Evolutionary conservation across 331 rosid species (phyloP), one percentile per base, ranked within the genome.

Genomic region (Pyrus hybrid): DNA sequence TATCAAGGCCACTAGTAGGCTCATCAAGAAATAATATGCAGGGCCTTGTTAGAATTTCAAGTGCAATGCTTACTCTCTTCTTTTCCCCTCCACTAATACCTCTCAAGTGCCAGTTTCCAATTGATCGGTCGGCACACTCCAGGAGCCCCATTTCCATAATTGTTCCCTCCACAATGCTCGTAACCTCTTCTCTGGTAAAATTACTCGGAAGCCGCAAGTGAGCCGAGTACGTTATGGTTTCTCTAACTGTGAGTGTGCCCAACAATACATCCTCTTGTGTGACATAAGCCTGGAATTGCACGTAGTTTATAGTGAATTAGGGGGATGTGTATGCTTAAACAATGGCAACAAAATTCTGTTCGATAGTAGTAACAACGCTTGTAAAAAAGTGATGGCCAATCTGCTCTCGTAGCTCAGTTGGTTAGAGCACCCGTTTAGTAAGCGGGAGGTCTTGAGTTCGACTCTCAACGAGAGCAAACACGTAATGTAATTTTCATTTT

Each of bases 51-150:
- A 95, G 93, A 76, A 95, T 92, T 84, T 95, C 99, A 22, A 95
- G 88, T 25, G 92, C 99, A 86, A 95, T 92, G 83, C 99, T 88
- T 4, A 92, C 80, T 77, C 99, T 85, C 75, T 95, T 95, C 96
- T 86, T 95, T 82, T 95, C 99, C n/a, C 97, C 99, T 11, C 99
- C 97, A 81, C 99, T 95, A 18, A 95, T 85, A 2, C 99, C 99
- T 81, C 97, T 86, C 70, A 90, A 75, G 72, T 95, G 99, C 99
- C 97, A 95, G 73, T 86, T 95, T 62, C 99, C 99, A 72, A 95
- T 85, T 28, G 90, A 49, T 51, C 87, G 82, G 74, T 95, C 96
- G 13, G 93, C 96, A 32, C 99, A 94, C 25, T 94, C 99, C 63
- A 90, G 91, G 33, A 95, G 97, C 30, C 99, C 99, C 97, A 95